Percentiles rank a stretch among this genome's conserved stretches.
These are phyloP conservation scores for Saraca asoca DNA, from an alignment of 331 rosid genomes.

Conservation along the genomic window DNA sequence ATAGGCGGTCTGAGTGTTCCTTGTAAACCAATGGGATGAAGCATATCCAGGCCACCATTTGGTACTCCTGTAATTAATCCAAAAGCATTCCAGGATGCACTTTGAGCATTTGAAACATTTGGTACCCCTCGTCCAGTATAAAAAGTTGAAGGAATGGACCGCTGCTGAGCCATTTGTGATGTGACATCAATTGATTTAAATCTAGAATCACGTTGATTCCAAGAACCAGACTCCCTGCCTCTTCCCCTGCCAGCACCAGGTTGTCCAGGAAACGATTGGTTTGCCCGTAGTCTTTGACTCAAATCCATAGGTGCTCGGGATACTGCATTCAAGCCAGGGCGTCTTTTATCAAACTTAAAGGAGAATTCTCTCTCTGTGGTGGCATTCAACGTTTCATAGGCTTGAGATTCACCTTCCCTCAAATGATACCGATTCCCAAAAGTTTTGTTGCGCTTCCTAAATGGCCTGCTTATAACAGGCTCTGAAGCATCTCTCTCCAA, in stretches of 20 bases:
- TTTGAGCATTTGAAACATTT: conserved; percentile 80
- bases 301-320: conserved; percentile 66
- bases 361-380: conserved; percentile 55
- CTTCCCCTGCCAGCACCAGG: conserved; percentile 81
- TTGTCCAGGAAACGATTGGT: conserved; percentile 69
- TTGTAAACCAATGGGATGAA: conserved; percentile 85
- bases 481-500: conserved; percentile 75
- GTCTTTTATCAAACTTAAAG: conserved; percentile 78
- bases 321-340: conserved; percentile 55
- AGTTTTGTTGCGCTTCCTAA: conserved; percentile 68
- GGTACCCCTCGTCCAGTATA: conserved; percentile 80
- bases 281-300: conserved; percentile 64
- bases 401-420: conserved; percentile 78
- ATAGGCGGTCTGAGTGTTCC: conserved; percentile 85
- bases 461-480: conserved; percentile 71
- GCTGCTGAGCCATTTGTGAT: conserved; percentile 80
- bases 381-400: conserved; percentile 56
- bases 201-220: conserved; percentile 85
- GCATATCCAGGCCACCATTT: conserved; percentile 78
- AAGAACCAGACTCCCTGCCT: conserved; percentile 81
- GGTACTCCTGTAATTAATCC: conserved; percentile 83
- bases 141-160: conserved; percentile 70
- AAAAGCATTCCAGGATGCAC: conserved; percentile 85
- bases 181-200: conserved; percentile 76
- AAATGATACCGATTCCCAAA: conserved; percentile 67